Evolutionary conservation across 2,329 filamentous ascomycete genomes (phyloP).

Genomic region (Nakataea oryzae): DNA sequence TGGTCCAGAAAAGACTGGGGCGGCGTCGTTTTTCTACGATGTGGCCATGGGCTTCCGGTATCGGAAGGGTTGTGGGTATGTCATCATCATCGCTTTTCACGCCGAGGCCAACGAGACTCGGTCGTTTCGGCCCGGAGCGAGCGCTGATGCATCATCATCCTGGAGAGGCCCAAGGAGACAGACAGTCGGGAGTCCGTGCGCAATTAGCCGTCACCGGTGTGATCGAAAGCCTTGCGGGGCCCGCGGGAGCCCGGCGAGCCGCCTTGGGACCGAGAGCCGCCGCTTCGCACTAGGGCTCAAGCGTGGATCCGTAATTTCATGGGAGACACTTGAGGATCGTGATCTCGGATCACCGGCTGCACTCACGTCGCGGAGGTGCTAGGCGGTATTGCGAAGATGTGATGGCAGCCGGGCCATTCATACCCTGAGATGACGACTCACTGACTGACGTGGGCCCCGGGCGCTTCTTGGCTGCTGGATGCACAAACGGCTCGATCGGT

Average conservation of each 20-base stretch:
- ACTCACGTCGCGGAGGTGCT: background rate
- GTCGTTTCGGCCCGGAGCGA: background rate
- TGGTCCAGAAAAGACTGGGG: background rate
- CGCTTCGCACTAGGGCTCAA: background rate
- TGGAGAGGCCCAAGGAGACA: background rate
- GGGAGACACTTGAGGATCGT: background rate
- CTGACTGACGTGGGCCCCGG: no score
- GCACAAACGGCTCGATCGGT: no score
- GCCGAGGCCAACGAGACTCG: background rate
- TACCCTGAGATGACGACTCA: no score
- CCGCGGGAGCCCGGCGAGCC: background rate
- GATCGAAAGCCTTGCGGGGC: background rate
- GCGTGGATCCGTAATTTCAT: background rate
- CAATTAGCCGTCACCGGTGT: background rate
- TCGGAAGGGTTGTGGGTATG: background rate
- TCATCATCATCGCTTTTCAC: background rate
- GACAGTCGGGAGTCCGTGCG: background rate
- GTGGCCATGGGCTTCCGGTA: background rate
- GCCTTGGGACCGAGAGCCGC: no score
- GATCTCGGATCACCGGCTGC: background rate
- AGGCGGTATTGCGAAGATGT: no score
- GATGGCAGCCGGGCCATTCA: no score
- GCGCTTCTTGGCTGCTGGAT: no score
- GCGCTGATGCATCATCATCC: background rate
- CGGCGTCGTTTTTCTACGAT: no score